These are phyloP conservation scores for Kwoniella botswanensis DNA, from an alignment of 768 basidiomycete species.

Conservation along the genomic window DNA sequence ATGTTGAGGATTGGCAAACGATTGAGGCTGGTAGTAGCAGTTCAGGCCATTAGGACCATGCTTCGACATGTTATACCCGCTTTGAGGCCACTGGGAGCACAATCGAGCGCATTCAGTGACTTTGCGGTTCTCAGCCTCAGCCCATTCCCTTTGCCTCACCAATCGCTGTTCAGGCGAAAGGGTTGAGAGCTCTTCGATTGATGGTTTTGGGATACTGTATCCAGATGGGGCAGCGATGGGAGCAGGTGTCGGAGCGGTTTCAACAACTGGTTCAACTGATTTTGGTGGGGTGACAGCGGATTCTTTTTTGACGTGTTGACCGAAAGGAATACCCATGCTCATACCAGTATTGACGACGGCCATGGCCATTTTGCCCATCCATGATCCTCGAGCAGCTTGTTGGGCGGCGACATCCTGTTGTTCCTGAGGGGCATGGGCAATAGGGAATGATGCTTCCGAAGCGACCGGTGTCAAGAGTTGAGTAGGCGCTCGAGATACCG, in stretches of 20 bases:
- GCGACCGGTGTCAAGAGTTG: constrained; percentile 21
- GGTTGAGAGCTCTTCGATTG: constrained; percentile 17
- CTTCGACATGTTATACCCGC: constrained; percentile 52
- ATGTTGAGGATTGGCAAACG: constrained; percentile 47
- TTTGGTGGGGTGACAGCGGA: neutral
- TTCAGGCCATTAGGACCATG: constrained; percentile 48
- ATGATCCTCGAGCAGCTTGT: constrained; percentile 27
- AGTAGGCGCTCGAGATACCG: constrained; percentile 13
- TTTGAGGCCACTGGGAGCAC: constrained; percentile 54
- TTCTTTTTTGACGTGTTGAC: constrained; percentile 18
- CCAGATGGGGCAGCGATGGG: neutral
- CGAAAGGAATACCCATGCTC: constrained; percentile 33
- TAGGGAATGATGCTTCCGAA: constrained; percentile 7
- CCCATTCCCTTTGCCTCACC: constrained; percentile 35
- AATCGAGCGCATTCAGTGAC: constrained; percentile 49
- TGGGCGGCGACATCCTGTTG: neutral
- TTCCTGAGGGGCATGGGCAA: neutral
- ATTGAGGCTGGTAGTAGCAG: constrained; percentile 49
- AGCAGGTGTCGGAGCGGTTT: neutral
- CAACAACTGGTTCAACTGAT: neutral
- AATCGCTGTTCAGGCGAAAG: constrained; percentile 23
- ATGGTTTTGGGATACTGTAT: constrained; percentile 4
- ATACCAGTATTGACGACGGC: constrained; percentile 43
- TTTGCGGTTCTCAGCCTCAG: constrained; percentile 32
- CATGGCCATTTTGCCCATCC: constrained; percentile 50